A percentile compares a stretch with the other conserved stretches of the same genome.
Conservation (phyloP, 1,284 basidiomycete genomes). For the Omphalotus olearius region DNA sequence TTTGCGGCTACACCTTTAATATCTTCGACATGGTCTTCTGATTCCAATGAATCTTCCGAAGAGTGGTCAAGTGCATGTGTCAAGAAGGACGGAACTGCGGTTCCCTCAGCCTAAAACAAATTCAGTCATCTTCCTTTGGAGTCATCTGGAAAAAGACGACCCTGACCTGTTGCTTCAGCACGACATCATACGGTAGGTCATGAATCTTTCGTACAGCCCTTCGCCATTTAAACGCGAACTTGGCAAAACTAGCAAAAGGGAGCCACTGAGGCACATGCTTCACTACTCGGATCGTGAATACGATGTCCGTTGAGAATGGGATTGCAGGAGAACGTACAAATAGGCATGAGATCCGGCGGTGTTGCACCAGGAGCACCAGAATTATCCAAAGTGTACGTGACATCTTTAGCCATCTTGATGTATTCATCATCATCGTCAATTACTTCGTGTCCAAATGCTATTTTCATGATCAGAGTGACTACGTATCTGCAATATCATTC, state of each 20-base stretch:
- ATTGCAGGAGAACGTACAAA: neutral
- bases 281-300: neutral
- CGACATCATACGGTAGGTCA: neutral
- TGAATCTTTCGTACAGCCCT: neutral
- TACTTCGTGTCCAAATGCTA: neutral
- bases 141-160: neutral
- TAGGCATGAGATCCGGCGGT: neutral
- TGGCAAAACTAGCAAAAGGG: neutral
- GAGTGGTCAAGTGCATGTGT: neutral
- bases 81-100: neutral
- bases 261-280: neutral
- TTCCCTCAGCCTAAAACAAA: neutral
- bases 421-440: neutral
- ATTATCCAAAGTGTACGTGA: neutral
- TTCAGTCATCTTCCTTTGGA: too few relatives aligned
- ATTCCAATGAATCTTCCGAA: neutral
- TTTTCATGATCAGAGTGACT: neutral
- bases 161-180: neutral
- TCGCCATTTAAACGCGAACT: neutral
- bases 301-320: neutral
- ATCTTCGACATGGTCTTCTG: neutral
- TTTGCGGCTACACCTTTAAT: constrained; percentile 4
- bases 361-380: neutral
- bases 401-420: neutral
- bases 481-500: neutral